Evolutionary conservation across 495 filamentous ascomycete genomes (phyloP).

Genomic region (Neurospora hispaniola): DNA sequence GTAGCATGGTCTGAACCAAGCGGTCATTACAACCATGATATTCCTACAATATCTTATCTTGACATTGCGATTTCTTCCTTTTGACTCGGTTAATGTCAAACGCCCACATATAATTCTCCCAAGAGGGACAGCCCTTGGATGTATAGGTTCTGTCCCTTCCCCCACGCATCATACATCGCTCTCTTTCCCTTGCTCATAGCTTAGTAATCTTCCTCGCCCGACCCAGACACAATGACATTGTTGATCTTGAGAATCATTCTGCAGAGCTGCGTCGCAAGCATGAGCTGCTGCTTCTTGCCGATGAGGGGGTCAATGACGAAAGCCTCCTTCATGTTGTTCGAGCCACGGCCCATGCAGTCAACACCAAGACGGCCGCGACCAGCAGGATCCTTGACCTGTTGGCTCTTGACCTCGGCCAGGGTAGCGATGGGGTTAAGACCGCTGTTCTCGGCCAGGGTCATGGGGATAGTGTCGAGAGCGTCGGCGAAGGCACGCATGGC

Average conservation of each 20-base stretch:
- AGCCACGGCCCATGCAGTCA: constrained; percentile 93
- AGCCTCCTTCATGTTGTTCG: constrained; percentile 91
- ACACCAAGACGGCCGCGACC: constrained; percentile 63
- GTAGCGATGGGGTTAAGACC: constrained; percentile 93
- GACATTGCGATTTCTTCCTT: neutral
- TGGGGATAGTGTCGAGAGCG: constrained; percentile 87
- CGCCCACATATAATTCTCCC: neutral
- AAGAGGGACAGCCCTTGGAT: neutral
- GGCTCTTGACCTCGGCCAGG: constrained; percentile 85
- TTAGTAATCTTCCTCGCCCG: constrained; percentile 87
- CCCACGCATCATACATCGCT: neutral
- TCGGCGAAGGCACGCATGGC: constrained; percentile 97
- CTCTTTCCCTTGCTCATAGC: neutral
- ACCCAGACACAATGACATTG: constrained; percentile 93
- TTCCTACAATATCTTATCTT: neutral
- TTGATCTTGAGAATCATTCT: constrained; percentile 98
- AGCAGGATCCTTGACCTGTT: constrained; percentile 83
- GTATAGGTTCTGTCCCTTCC: neutral
- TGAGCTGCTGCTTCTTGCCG: constrained; percentile 90
- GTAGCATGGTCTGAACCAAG: neutral
- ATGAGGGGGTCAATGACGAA: constrained; percentile 98
- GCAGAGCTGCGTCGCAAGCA: constrained; percentile 93
- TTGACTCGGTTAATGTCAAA: neutral
- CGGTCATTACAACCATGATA: neutral
- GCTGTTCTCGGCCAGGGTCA: constrained; percentile 95